A percentile compares a stretch with the other conserved stretches of the same genome.
Conservation (phyloP, 2,329 filamentous ascomycete genomes). For the Plenodomus tracheiphilus region DNA sequence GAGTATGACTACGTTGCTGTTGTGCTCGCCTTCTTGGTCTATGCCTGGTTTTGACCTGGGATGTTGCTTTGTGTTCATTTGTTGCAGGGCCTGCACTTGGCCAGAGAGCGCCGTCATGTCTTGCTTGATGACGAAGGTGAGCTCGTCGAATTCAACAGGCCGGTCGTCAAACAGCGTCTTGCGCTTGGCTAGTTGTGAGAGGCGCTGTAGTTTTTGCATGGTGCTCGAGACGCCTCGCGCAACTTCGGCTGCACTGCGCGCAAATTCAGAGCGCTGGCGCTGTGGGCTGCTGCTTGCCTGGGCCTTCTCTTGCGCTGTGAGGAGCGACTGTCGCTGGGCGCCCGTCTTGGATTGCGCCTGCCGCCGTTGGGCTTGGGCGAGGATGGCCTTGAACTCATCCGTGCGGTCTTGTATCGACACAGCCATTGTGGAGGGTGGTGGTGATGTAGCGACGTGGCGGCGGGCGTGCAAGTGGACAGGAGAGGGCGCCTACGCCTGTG, state of each 20-base stretch:
- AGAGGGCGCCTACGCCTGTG: constrained; percentile 8
- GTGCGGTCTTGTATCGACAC: constrained; percentile 94
- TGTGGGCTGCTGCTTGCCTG: constrained; percentile 58
- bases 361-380: constrained; percentile 80
- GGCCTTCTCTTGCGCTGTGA: constrained; percentile 68
- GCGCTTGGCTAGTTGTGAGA: constrained; percentile 91
- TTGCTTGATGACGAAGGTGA: constrained; percentile 98
- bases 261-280: constrained; percentile 79
- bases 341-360: constrained; percentile 76
- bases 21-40: constrained; percentile 90
- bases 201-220: constrained; percentile 91
- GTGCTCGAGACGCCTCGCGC: constrained; percentile 88
- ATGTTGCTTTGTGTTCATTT: constrained; percentile 75
- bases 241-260: constrained; percentile 86
- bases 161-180: constrained; percentile 97
- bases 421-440: constrained; percentile 50
- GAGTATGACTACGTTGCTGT: constrained; percentile 93
- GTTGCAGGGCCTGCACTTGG: constrained; percentile 82
- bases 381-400: constrained; percentile 89
- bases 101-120: constrained; percentile 84
- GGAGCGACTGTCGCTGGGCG: constrained; percentile 77
- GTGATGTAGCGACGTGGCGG: constrained; percentile 13
- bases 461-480: constrained; percentile 7
- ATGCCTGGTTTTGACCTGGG: constrained; percentile 56
- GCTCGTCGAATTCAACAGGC: constrained; percentile 93